Conservation (phyloP, 345 rosid genomes). For the Moringa oleifera region DNA sequence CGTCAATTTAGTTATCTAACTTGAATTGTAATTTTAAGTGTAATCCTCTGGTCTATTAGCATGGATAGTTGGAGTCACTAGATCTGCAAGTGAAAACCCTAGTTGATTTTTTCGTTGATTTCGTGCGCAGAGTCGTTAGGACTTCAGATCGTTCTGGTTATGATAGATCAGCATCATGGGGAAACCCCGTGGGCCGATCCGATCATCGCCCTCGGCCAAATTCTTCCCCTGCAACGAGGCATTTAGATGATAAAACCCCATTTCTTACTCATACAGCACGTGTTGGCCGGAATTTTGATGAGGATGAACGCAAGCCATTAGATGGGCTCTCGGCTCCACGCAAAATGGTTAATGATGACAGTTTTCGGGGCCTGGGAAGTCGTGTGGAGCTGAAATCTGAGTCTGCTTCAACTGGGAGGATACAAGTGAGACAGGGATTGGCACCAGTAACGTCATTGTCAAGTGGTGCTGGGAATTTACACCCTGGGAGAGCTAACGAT, state of each 20-base stretch:
- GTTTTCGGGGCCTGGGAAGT: conserved; percentile 29
- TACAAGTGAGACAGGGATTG: conserved; percentile 22
- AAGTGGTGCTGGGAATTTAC: conserved; percentile 22
- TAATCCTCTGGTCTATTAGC: background rate
- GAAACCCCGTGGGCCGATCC: conserved; percentile 38
- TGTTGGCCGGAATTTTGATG: conserved; percentile 74
- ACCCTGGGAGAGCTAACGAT: conserved; percentile 40
- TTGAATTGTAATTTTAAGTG: too few species aligned
- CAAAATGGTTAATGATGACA: conserved; percentile 56
- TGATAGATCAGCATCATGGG: conserved; percentile 60
- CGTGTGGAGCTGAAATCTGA: conserved; percentile 42
- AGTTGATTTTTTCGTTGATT: conserved; percentile 13
- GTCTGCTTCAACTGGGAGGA: conserved; percentile 34
- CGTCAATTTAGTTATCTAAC: conserved; percentile 4
- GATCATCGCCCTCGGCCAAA: conserved; percentile 60
- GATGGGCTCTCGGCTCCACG: conserved; percentile 62
- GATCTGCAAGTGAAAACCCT: conserved; percentile 19
- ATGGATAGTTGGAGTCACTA: background rate
- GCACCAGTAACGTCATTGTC: conserved; percentile 13
- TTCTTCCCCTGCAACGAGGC: conserved; percentile 54
- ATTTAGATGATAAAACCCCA: conserved; percentile 68
- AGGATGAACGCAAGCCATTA: conserved; percentile 79
- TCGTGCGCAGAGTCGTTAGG: conserved; percentile 36
- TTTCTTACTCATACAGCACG: conserved; percentile 44
- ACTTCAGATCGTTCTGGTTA: conserved; percentile 49